These are phyloP conservation scores for Rubia tinctorum DNA, from an alignment of 305 asterid genomes.

Conservation along the genomic window DNA sequence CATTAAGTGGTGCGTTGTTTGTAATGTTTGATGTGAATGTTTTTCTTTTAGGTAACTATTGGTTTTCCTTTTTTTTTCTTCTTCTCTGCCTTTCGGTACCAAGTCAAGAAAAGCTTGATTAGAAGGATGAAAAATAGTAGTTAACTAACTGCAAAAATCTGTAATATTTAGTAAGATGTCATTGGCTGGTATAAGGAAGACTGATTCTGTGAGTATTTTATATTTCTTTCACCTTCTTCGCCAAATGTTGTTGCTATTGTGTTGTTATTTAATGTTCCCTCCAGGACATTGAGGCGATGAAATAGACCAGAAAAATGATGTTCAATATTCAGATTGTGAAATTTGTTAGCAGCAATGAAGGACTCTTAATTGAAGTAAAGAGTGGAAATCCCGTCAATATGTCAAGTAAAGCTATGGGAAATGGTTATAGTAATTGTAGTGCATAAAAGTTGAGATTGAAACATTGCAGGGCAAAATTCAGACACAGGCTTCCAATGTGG, in stretches of 20 bases:
- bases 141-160: not conserved
- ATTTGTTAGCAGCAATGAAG: not conserved
- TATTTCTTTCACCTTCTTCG: not conserved
- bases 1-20: not conserved
- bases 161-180: not conserved
- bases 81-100: not conserved
- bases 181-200: not conserved
- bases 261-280: not conserved
- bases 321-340: not conserved
- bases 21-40: not conserved
- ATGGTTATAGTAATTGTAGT: not conserved
- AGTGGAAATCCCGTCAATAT: too few species aligned
- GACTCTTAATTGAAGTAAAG: too few species aligned
- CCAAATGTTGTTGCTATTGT: not conserved
- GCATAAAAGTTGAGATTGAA: too few species aligned
- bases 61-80: not conserved
- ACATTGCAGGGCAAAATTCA: too few species aligned
- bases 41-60: not conserved
- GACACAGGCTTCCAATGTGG: not conserved
- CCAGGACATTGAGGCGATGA: constrained; percentile 9
- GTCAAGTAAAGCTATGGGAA: not conserved
- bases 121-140: not conserved
- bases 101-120: not conserved
- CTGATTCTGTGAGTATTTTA: not conserved
- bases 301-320: not conserved